A percentile compares a stretch with the other conserved stretches of the same genome.
phyloP scores from a whole-genome alignment of 2,329 filamentous ascomycete genomes.

The Amesomyces nigricolor region DNA sequence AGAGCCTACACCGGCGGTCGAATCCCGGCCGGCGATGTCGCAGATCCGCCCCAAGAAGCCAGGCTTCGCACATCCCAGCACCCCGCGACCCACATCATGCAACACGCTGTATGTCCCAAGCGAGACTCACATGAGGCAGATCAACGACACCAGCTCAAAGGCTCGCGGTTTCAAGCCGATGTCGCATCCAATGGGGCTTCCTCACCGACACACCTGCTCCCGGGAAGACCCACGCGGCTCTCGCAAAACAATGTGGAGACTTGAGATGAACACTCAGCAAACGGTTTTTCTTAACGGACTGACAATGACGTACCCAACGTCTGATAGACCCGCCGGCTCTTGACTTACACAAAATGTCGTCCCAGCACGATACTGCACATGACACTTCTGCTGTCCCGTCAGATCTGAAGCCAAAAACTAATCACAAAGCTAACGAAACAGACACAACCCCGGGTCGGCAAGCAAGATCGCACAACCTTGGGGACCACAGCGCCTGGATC shows the following conservation, averaged over 20 bases:
- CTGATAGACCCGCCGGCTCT: not conserved
- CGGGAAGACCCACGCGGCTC: conserved; percentile 2
- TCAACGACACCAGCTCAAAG: conserved; percentile 4
- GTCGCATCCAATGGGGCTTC: conserved; percentile 1
- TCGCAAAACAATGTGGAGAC: not conserved
- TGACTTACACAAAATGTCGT: not conserved
- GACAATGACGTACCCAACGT: conserved; percentile 7
- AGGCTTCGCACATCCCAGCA: not conserved
- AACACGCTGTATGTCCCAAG: not conserved
- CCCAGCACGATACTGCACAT: not conserved
- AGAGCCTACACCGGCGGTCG: not conserved
- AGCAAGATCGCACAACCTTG: not conserved
- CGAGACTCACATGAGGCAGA: not conserved
- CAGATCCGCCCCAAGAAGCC: not conserved
- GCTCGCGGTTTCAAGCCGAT: conserved; percentile 8
- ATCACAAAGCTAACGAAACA: not conserved
- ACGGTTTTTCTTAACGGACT: not conserved
- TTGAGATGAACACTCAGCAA: not conserved
- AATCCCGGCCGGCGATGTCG: not conserved
- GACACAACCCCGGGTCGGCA: not conserved
- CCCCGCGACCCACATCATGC: conserved; percentile 4
- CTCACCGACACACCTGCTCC: not conserved
- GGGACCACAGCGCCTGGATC: too few relatives aligned
- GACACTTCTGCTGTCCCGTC: not conserved
- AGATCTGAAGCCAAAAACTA: not conserved